Base-by-base conservation (phyloP, 768 basidiomycete species). In the Tricholomella constricta region DNA sequence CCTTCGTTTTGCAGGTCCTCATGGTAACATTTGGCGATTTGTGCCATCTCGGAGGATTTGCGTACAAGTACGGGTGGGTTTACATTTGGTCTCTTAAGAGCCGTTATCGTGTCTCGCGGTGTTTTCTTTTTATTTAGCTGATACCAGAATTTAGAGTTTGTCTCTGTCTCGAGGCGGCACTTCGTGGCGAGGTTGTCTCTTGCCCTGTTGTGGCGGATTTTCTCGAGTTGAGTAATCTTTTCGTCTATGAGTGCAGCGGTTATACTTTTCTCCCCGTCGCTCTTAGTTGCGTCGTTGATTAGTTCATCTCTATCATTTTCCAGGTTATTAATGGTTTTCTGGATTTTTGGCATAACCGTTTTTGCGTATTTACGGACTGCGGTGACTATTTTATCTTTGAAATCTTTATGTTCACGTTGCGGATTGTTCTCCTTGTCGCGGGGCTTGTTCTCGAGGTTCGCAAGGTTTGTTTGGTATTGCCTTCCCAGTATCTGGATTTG, bases 31-130 rank as follows among this genome's bases (percentile, higher is more conserved):
- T 45, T 48, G 0, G 71, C 67, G 0, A 74, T 46, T 0, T 70
- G 45, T 0, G 71, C 67, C 74, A 76, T 76, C n/a, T 66, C 45
- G 0, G 52, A 7, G 0, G 70, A 67, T 0, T 48, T 34, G 1
- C 36, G 3, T 46, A 6, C 6, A 6, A 29, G 29, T 29, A 6
- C 6, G 6, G 38, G n/a, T 2, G 46, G 34, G 0, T 48, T 14
- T 0, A 1, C 8, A 29, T 38, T 25, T 12, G 29, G 26, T 6
- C 52, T 14, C 1, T 34, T 37, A 0, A 72, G 57, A 0, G 56
- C 37, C 1, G 37, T 23, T 2, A 71, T 67, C 0, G 54, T 42
- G 11, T 70, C 63, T 19, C 60, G 12, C 0, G 62, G 65, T 11
- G 45, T 31, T 0, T 27, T 27, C 0, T 36, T 31, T 17, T 54